Conservation (phyloP, 2,329 filamentous ascomycete species). For the Monascus ruber region DNA sequence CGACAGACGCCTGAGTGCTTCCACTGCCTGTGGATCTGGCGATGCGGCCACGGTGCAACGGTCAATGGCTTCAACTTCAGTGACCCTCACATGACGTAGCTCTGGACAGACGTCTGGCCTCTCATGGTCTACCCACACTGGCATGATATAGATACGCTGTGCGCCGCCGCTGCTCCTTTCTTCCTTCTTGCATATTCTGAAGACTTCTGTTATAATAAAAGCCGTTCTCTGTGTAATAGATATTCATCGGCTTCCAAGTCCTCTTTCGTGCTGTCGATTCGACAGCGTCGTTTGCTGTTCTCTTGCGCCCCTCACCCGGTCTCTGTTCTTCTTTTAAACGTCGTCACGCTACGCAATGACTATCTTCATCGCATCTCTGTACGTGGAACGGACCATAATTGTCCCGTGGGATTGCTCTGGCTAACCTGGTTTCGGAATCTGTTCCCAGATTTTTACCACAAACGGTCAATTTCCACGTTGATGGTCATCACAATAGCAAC, state of each 20-base stretch:
- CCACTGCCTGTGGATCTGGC: too few relatives aligned
- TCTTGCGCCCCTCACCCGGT: too few relatives aligned
- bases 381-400: constrained; percentile 19
- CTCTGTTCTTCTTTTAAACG: too few relatives aligned
- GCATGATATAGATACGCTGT: too few relatives aligned
- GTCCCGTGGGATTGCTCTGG: constrained; percentile 3
- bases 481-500: constrained; percentile 23
- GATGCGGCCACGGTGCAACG: too few relatives aligned
- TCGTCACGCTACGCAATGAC: constrained; percentile 36
- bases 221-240: too few relatives aligned
- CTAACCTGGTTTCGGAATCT: constrained; percentile 17
- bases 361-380: constrained; percentile 50
- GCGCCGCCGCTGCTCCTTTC: neutral
- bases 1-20: too few relatives aligned
- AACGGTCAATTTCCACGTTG: constrained; percentile 75
- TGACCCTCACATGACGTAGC: constrained; percentile 23
- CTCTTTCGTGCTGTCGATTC: too few relatives aligned
- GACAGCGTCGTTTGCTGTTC: too few relatives aligned
- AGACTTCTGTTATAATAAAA: neutral
- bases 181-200: neutral
- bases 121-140: too few relatives aligned
- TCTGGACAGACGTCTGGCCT: constrained; percentile 9
- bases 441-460: constrained; percentile 77
- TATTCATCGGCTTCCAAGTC: too few relatives aligned
- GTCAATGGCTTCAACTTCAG: too few relatives aligned